Conservation (phyloP, 345 rosid genomes). For the Arabidopsis suecica region DNA sequence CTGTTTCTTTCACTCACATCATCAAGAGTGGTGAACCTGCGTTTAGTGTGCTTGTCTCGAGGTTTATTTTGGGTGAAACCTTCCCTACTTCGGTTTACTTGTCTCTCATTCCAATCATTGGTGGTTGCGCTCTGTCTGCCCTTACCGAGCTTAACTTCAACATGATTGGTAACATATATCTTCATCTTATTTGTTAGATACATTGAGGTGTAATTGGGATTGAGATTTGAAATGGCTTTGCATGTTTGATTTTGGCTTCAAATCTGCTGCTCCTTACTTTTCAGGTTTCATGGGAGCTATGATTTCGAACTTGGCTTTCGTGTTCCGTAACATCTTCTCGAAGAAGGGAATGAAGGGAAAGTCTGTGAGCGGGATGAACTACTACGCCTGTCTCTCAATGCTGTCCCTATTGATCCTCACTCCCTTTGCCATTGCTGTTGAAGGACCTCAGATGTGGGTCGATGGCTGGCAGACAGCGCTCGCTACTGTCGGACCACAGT, state of each 20-base stretch:
- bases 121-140: conserved; percentile 99
- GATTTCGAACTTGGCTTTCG: conserved; percentile 96
- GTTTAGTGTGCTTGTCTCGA: conserved; percentile 92
- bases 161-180: conserved; percentile 69
- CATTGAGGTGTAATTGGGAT: background rate
- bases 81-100: conserved; percentile 82
- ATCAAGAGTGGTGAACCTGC: conserved; percentile 99
- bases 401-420: conserved; percentile 87
- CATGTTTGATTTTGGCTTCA: conserved; percentile 23
- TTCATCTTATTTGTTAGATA: conserved; percentile 14
- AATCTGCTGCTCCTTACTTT: conserved; percentile 17
- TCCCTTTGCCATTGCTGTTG: conserved; percentile 95
- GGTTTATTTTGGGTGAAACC: conserved; percentile 84
- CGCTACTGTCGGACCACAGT: conserved; percentile 80
- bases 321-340: conserved; percentile 91
- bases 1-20: conserved; percentile 98
- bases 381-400: conserved; percentile 96
- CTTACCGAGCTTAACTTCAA: conserved; percentile 98
- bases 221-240: conserved; percentile 4
- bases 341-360: conserved; percentile 99
- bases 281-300: conserved; percentile 99
- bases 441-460: conserved; percentile 97
- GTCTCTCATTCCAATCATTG: conserved; percentile 92
- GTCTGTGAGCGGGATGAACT: conserved; percentile 99
- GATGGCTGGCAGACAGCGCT: conserved; percentile 82